A percentile compares a stretch with the other conserved stretches of the same genome.
Evolutionary conservation across 1,284 basidiomycete species (phyloP).

Genomic region (Termitomyces sp.): DNA sequence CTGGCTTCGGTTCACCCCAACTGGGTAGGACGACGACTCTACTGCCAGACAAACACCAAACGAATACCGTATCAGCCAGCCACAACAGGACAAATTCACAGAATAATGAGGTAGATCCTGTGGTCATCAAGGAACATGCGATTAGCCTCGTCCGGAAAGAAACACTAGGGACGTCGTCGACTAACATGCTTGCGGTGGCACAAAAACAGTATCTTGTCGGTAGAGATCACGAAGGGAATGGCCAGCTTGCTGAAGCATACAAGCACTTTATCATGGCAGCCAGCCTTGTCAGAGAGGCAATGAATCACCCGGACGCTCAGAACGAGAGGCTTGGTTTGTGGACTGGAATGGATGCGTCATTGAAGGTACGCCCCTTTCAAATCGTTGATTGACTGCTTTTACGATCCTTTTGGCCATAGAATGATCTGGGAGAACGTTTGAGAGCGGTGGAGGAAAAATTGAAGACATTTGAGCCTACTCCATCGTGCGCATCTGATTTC

Average conservation of each 20-base stretch:
- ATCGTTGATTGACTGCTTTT: not conserved
- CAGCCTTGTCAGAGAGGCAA: conserved; percentile 48
- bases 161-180: conserved; percentile 49
- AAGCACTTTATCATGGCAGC: conserved; percentile 56
- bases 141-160: conserved; percentile 51
- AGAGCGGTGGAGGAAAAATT: conserved; percentile 55
- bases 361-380: conserved; percentile 42
- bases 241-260: conserved; percentile 57
- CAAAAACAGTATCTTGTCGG: conserved; percentile 49
- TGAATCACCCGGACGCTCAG: conserved; percentile 53
- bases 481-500: conserved; percentile 34
- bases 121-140: conserved; percentile 61
- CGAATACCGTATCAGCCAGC: conserved; percentile 16
- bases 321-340: conserved; percentile 33
- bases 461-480: conserved; percentile 46
- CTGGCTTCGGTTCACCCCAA: conserved; percentile 27
- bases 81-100: conserved; percentile 16
- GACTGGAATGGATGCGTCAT: conserved; percentile 54
- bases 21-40: conserved; percentile 19
- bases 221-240: conserved; percentile 45
- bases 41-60: conserved; percentile 17
- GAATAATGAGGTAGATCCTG: conserved; percentile 40
- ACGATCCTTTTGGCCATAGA: conserved; percentile 1
- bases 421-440: conserved; percentile 44
- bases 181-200: conserved; percentile 56